phyloP scores from a whole-genome alignment of 164 flowering plant species.

The Stephania japonica region DNA sequence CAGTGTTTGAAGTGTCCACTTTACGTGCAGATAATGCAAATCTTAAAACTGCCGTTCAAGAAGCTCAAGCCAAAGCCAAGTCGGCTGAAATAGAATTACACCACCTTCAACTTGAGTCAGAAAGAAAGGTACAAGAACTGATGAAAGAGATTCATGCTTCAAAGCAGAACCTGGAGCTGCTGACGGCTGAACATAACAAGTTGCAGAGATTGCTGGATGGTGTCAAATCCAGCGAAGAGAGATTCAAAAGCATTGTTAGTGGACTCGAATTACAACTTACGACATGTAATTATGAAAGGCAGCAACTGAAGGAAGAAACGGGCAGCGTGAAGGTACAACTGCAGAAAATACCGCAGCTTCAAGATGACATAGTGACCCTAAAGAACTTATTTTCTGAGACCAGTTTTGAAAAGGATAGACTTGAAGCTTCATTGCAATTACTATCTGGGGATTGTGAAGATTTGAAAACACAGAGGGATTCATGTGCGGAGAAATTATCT shows the following conservation, averaged over 20 bases:
- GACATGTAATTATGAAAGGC: conserved; percentile 50
- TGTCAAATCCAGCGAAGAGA: conserved; percentile 48
- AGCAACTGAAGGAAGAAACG: conserved; percentile 44
- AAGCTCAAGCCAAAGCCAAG: conserved; percentile 30
- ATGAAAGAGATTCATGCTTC: conserved; percentile 38
- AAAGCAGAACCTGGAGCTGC: conserved; percentile 31
- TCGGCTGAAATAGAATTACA: conserved; percentile 33
- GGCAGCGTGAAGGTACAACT: conserved; percentile 44
- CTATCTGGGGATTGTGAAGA: conserved; percentile 40
- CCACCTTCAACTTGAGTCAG: conserved; percentile 33
- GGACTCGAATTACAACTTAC: conserved; percentile 57
- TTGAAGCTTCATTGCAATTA: conserved; percentile 37
- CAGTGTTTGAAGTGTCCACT: conserved; percentile 39
- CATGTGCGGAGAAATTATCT: conserved; percentile 42
- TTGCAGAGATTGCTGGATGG: conserved; percentile 36
- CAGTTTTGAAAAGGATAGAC: conserved; percentile 45
- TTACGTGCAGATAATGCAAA: conserved; percentile 45
- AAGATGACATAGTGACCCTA: conserved; percentile 43
- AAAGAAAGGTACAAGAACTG: conserved; percentile 35
- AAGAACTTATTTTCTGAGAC: conserved; percentile 34
- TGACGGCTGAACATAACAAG: conserved; percentile 40
- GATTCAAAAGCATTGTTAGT: conserved; percentile 26
- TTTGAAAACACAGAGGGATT: conserved; percentile 46
- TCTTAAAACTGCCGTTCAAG: conserved; percentile 41
- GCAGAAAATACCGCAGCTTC: conserved; percentile 32